Base-by-base conservation (phyloP, 1,284 basidiomycete species). In the Leccinum fuscescens region DNA sequence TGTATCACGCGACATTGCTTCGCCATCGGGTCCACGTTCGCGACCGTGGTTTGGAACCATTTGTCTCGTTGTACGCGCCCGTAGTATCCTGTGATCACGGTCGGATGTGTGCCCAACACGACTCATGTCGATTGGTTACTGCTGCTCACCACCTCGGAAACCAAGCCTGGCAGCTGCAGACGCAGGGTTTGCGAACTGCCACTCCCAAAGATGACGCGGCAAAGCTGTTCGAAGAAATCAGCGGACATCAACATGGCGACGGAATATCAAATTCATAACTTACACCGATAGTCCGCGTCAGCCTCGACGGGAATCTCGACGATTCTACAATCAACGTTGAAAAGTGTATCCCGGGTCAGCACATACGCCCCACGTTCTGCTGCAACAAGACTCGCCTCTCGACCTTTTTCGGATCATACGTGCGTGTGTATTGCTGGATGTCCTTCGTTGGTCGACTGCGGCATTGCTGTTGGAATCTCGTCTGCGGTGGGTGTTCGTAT, bases 1-100 rank as follows among this genome's bases (percentile, higher is more conserved):
- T 91, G 81, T 11, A 92, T 73, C 5, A 90, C 84, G 52, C 77
- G 78, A 64, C 80, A 81, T 65, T 91, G 89, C 67, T 90, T 91
- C 3, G 88, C 89, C 1, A 83, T 90, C 0, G 89, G 89, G 55
- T 84, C 83, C 42, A 91, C 78, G 58, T 91, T 89, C 0, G 88
- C 89, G 14, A 90, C 85, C 0, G 84, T 89, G 0, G 89, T 90
- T 52, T 81, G 80, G 68, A 91, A 91, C 68, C 79, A 82, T 3
- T 67, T 67, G 20, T 82, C 70, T 51, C 73, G 69, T 63, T 86
- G 81, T 14, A 89, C 75, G 9, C 89, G 80, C 9, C 83, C 84
- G 62, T 89, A 91, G 35, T 81, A 68, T 20, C 82, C 87, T 87
- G 58, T 22, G 12, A n/a, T 39, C 22, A n/a, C 24, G 22, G 15